Evolutionary conservation across 2,329 filamentous ascomycete species (phyloP), one percentile per base, ranked within the genome.

Genomic region (Trichoderma sp.): DNA sequence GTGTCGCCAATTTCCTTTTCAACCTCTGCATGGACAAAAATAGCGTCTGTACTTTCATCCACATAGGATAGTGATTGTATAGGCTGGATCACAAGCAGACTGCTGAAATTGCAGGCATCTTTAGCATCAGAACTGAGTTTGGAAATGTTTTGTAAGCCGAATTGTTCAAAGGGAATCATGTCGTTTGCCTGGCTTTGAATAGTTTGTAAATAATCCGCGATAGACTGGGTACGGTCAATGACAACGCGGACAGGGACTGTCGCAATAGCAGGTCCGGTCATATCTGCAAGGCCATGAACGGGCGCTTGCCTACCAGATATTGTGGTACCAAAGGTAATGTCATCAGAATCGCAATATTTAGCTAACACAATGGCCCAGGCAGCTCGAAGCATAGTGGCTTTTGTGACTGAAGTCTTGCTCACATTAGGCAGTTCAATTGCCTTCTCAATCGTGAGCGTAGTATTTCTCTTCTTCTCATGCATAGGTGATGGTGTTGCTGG

Each of bases 101-200:
- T 75, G 18, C 71, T 70, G 53, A 77, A 76, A 12, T 76, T 66
- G 65, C 73, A 75, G 26, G 75, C 75, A 26, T 70, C 71, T 15
- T 72, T 68, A 4, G 72, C 70, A 26, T 60, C 72, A 14, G 66
- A n/a, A 63, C 65, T 73, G 3, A 77, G 32, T 57, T 73, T 73
- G 11, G 69, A 58, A 18, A 78, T 77, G n/a, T 76, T 72, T 65
- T 77, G 77, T 60, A 79, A 61, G 12, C 77, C 77, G 9, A 58
- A 73, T 9, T 77, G 75, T 56, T 78, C 73, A 47, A 73, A 75
- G 0, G 73, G 60, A 11, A 77, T 64, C 73, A 77, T 76, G n/a
- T 74, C 71, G 32, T 65, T 72, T 34, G 73, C 70, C 12, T 74
- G 71, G 6, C 26, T 60, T 47, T 76, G 74, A 18, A 75, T 62